Base-by-base conservation (phyloP, 2,329 filamentous ascomycete species). In the Ustulina deusta region DNA sequence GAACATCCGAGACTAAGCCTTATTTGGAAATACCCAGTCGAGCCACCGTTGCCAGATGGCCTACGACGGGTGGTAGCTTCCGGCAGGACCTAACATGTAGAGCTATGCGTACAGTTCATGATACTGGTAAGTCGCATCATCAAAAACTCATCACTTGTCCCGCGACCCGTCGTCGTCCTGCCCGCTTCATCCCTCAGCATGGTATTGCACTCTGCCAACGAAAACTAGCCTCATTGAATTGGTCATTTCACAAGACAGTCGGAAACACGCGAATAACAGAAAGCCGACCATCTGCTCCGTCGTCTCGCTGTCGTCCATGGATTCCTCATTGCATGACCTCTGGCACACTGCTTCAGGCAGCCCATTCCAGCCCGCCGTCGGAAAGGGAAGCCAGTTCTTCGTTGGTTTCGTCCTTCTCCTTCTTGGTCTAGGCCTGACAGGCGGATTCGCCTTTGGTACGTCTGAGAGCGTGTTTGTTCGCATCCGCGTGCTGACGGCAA, bases 331-430 rank as follows among this genome's bases (percentile, higher is more conserved):
- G 81, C 90, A 91, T 83, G 90, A 96, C 81, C 87, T 97, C 84
- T 98, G 95, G 95, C 91, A 97, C 87, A 92, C 93, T 86, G 93
- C 94, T 84, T 89, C 92, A 82, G 89, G 89, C 86, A 92, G 89
- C 84, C 93, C 94, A 71, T 98, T 96, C 84, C 82, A 90, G 75
- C 94, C 95, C 69, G 79, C 89, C 65, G 83, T 98, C 76, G 87
- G 87, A 79, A 98, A 98, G 84, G 87, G 90, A 77, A 90, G 84
- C 79, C 96, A 98, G 75, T 96, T 97, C 84, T 83, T 88, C 73
- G 84, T 97, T 72, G 94, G 90, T 77, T 95, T 94, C 81, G 79
- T 85, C 63, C 86, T 97, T 68, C 85, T 97, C 68, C 78, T 93
- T 34, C 77, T 90, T 68, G 93, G 93, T 80, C 77, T 97, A 71